phyloP scores from a whole-genome alignment of 2,329 filamentous ascomycete species.

The Fusarium tricinctum region DNA sequence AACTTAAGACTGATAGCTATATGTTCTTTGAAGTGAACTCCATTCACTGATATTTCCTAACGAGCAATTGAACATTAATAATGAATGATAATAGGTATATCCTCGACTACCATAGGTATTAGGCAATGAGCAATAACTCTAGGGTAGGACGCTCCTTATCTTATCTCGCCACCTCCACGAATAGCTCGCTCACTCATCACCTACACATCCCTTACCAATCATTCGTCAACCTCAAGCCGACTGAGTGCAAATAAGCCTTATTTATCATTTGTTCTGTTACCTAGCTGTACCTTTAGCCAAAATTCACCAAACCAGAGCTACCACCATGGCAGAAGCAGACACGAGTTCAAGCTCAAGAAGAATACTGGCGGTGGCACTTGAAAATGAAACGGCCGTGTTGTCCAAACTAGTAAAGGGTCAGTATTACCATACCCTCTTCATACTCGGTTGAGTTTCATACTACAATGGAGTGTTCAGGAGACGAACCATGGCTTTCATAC shows the following conservation, averaged over 20 bases:
- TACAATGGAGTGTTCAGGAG: too few species aligned
- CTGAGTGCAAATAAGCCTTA: not conserved
- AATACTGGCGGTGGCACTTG: conserved; percentile 70
- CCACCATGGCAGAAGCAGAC: conserved; percentile 39
- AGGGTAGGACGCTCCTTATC: conserved; percentile 33
- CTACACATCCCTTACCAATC: conserved; percentile 38
- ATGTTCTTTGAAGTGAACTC: too few species aligned
- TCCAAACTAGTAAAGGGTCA: conserved; percentile 68
- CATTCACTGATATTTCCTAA: too few species aligned
- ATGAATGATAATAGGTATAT: too few species aligned
- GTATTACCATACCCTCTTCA: not conserved
- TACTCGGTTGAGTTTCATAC: not conserved
- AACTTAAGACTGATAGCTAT: too few species aligned
- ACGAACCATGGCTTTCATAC: not conserved
- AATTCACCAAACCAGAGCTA: fast-evolving
- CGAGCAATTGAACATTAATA: too few species aligned
- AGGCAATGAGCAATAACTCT: not conserved
- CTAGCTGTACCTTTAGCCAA: fast-evolving
- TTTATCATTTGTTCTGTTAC: too few species aligned
- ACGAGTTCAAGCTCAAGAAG: conserved; percentile 57
- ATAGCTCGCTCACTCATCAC: conserved; percentile 36
- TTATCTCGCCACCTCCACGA: conserved; percentile 35
- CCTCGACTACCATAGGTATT: too few species aligned
- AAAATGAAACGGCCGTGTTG: conserved; percentile 62
- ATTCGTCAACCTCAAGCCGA: conserved; percentile 17